phyloP scores from a whole-genome alignment of 2,329 filamentous ascomycete genomes.

The Ploettnerulaceae sp. region DNA sequence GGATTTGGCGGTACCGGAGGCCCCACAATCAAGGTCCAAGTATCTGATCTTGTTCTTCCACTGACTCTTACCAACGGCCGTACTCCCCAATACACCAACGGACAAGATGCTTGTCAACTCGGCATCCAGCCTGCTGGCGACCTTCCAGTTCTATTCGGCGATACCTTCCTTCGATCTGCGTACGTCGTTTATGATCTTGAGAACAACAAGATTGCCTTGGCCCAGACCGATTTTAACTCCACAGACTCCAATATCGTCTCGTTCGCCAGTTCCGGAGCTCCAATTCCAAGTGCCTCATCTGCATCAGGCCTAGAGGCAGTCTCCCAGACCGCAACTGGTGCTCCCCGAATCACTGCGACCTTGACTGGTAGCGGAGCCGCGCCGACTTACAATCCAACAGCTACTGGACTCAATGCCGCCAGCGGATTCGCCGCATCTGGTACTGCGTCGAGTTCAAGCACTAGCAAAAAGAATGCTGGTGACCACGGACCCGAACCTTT shows the following conservation, averaged over 20 bases:
- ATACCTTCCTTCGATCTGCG: constrained; percentile 49
- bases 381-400: constrained; percentile 27
- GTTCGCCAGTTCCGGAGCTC: constrained; percentile 28
- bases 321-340: constrained; percentile 29
- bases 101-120: constrained; percentile 45
- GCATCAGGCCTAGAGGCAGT: constrained; percentile 25
- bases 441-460: constrained; percentile 5
- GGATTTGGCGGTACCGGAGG: constrained; percentile 43
- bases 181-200: constrained; percentile 52
- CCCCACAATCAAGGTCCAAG: constrained; percentile 41
- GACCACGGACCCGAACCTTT: constrained; percentile 26
- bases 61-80: constrained; percentile 32
- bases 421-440: constrained; percentile 23
- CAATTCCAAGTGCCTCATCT: constrained; percentile 26
- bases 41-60: constrained; percentile 43
- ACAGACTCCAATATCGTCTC: constrained; percentile 32
- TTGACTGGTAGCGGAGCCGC: constrained; percentile 15
- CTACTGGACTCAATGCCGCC: constrained; percentile 28
- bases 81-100: constrained; percentile 28
- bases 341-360: constrained; percentile 22
- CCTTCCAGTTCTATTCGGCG: constrained; percentile 40
- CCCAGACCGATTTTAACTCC: constrained; percentile 43
- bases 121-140: constrained; percentile 42
- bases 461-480: constrained; percentile 26
- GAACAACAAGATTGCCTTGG: constrained; percentile 47